Conservation (phyloP, 2,329 filamentous ascomycete species). For the Cladosporium velox region DNA sequence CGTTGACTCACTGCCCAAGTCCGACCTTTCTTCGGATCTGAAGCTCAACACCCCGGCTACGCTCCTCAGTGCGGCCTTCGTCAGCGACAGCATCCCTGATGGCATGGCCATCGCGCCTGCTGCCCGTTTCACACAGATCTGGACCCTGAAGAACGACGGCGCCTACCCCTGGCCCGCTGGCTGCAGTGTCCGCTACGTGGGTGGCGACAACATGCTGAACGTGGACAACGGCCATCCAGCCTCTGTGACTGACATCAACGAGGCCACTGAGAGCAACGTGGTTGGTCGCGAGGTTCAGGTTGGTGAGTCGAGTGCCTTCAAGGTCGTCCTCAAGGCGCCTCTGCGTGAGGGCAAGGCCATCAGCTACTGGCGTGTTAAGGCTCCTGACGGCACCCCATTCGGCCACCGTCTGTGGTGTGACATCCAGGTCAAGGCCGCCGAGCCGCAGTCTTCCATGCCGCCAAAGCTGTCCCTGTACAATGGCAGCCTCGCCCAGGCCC, state of each 20-base stretch:
- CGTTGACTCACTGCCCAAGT: not conserved
- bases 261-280: slow-evolving; percentile 80
- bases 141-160: slow-evolving; percentile 86
- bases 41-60: slow-evolving; percentile 27
- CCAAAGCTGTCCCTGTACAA: not conserved
- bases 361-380: slow-evolving; percentile 95
- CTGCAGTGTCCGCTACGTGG: slow-evolving; percentile 86
- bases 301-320: slow-evolving; percentile 77
- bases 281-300: slow-evolving; percentile 68
- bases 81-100: slow-evolving; percentile 76
- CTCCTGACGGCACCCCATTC: slow-evolving; percentile 76
- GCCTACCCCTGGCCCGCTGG: slow-evolving; percentile 79
- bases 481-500: not conserved
- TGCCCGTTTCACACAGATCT: slow-evolving; percentile 81
- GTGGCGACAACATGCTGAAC: slow-evolving; percentile 95
- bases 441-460: slow-evolving; percentile 3
- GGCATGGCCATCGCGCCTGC: slow-evolving; percentile 71
- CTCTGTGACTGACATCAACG: slow-evolving; percentile 73
- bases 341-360: slow-evolving; percentile 74
- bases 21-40: not conserved
- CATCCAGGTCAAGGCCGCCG: slow-evolving; percentile 61
- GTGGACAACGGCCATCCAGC: slow-evolving; percentile 77
- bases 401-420: slow-evolving; percentile 96
- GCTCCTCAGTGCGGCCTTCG: slow-evolving; percentile 66
- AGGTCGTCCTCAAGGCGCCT: slow-evolving; percentile 80